Conservation (phyloP, 306 rosid genomes). For the Trichosanthes truncata region DNA sequence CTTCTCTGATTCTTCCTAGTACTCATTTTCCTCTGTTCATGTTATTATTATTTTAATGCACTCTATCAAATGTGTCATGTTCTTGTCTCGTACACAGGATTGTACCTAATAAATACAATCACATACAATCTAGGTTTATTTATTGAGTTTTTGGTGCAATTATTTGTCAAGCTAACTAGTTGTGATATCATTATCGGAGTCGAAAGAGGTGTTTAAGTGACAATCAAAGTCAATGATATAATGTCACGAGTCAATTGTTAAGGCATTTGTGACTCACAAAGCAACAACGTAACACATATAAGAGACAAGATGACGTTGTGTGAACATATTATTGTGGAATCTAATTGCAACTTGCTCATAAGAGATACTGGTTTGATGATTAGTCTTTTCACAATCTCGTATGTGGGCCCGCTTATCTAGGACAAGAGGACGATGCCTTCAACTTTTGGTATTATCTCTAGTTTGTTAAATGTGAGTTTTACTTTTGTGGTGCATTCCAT, state of each 20-base stretch:
- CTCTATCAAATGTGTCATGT: background rate
- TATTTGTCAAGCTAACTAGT: too few relatives aligned
- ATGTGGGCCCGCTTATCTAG: background rate
- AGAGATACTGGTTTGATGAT: background rate
- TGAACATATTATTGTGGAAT: too few relatives aligned
- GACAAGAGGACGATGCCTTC: background rate
- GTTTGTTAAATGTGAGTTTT: background rate
- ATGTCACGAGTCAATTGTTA: too few relatives aligned
- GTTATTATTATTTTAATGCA: background rate
- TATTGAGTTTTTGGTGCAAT: background rate
- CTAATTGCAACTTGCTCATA: too few relatives aligned
- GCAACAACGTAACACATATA: background rate
- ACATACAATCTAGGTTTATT: background rate
- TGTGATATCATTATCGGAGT: background rate
- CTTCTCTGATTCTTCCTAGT: slow-evolving; percentile 5
- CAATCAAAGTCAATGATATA: background rate
- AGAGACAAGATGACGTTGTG: background rate
- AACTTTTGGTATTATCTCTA: too few relatives aligned
- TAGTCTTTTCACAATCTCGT: too few relatives aligned
- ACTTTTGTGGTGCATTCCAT: background rate
- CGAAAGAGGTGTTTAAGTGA: too few relatives aligned
- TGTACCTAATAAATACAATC: background rate
- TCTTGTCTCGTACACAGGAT: background rate
- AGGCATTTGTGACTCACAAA: background rate
- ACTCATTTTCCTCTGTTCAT: background rate